These are phyloP conservation scores for Phytopythium vexans DNA, from an alignment of 352 stramenopile genomes.

Conservation along the genomic window DNA sequence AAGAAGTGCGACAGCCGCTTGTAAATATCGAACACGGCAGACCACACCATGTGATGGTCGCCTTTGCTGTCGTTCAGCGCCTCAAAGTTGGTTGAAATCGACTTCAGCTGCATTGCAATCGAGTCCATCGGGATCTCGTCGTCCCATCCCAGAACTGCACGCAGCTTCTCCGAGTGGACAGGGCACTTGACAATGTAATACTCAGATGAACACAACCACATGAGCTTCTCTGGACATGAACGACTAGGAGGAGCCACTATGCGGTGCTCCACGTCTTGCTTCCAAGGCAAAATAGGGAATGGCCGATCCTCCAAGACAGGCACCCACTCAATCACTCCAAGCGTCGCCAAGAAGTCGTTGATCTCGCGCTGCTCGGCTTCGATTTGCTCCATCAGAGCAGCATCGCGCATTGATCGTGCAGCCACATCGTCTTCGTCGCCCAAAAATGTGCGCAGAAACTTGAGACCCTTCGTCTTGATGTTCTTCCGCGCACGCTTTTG, in stretches of 20 bases:
- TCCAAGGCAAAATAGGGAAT: constrained; percentile 35
- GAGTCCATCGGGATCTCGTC: constrained; percentile 26
- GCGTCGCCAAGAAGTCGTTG: constrained; percentile 55
- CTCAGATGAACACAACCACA: constrained; percentile 62
- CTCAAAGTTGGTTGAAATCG: constrained; percentile 40
- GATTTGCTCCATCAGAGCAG: constrained; percentile 30
- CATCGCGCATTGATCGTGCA: constrained; percentile 1
- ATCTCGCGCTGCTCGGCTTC: constrained; percentile 44
- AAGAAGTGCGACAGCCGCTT: constrained; percentile 54
- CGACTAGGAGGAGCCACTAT: constrained; percentile 44
- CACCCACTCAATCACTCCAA: constrained; percentile 56
- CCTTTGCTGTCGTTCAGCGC: constrained; percentile 6
- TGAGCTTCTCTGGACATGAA: constrained; percentile 35
- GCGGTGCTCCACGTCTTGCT: constrained; percentile 24
- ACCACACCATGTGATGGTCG: constrained; percentile 44
- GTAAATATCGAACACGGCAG: constrained; percentile 61
- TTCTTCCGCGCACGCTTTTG: constrained; percentile 27
- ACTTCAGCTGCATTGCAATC: constrained; percentile 48
- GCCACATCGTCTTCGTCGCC: constrained; percentile 20
- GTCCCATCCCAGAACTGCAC: constrained; percentile 45
- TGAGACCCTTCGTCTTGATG: constrained; percentile 52
- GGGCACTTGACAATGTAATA: constrained; percentile 54
- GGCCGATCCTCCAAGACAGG: constrained; percentile 40
- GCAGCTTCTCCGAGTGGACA: constrained; percentile 39
- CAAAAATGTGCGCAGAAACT: constrained; percentile 48